These are phyloP conservation scores for Aristolochia contorta DNA, from an alignment of 164 flowering plant species.

Conservation along the genomic window DNA sequence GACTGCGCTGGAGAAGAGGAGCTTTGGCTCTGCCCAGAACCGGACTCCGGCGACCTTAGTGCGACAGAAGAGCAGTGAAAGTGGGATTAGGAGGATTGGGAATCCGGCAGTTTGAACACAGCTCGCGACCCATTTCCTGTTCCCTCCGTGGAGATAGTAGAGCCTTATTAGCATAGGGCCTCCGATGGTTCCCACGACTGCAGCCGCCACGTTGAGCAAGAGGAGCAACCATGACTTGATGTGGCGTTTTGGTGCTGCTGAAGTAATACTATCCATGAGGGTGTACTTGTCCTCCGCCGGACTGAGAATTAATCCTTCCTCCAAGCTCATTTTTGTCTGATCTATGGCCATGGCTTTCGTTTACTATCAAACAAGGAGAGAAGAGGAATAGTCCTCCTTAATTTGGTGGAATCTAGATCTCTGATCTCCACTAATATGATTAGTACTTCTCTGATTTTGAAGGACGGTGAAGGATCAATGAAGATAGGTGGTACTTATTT, in stretches of 20 bases:
- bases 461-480: no score
- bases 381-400: no score
- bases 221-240: slow-evolving; percentile 9
- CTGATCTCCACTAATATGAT: no score
- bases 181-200: slow-evolving; percentile 6
- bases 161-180: slow-evolving; percentile 12
- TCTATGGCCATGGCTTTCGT: no score
- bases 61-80: background rate
- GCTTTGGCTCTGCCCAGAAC: slow-evolving; percentile 9
- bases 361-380: no score
- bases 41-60: background rate
- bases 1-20: slow-evolving; percentile 1
- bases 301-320: no score
- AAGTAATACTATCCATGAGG: no score
- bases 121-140: slow-evolving; percentile 10
- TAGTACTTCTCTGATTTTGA: no score
- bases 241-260: background rate
- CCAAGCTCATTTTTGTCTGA: no score
- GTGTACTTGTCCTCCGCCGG: no score
- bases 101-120: slow-evolving; percentile 13
- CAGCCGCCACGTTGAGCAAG: background rate
- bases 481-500: no score
- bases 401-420: no score
- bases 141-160: slow-evolving; percentile 16
- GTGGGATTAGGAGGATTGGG: slow-evolving; percentile 11